Evolutionary conservation across 768 basidiomycete species (phyloP), one percentile per base, ranked within the genome.

Genomic region (Lactifluus rugatus): DNA sequence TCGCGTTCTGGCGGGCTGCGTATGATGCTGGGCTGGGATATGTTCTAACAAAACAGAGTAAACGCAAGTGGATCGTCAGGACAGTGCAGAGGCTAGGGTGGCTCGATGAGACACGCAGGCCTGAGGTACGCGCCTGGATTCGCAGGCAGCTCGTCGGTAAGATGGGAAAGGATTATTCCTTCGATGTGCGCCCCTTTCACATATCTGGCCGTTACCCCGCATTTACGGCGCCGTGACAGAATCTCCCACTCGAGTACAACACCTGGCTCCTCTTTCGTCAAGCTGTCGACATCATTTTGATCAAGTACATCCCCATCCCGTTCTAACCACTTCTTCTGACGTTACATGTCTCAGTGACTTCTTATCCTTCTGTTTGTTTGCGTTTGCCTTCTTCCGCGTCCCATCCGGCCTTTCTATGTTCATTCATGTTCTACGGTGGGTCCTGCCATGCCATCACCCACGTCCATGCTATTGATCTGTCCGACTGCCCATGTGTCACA

Each of bases 191-290:
- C 79, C 21, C 16, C 36, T 41, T 52, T 48, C 32, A n/a, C 17
- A 25, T 46, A 48, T 36, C 44, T 53, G 48, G 49, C 47, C 42
- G 52, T 53, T 47, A 41, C 57, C 19, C 55, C 26, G 6, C 21
- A 41, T 34, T 32, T 3, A 32, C 25, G 11, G 21, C 23, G 13
- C 52, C n/a, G 52, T 56, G 17, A 52, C 60, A 93, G 91, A 83
- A 88, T 51, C 79, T 95, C 16, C 94, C 94, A 0, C 69, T 92
- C 39, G 94, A 97, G 70, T 97, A 95, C 72, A 98, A 97, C 66
- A 82, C 90, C 0, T 99, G 95, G 96, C 77, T 99, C 31, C 78
- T 97, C 58, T 99, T 97, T 71, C 84, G 95, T 50, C 93, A 96
- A 70, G 75, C 83, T n/a, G 95, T 98, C 21, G 95, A 98, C 71